A percentile compares a stretch with the other conserved stretches of the same genome.
These are phyloP conservation scores for Pelargonium myrrhifolium DNA, from an alignment of 441 rosid genomes.

Conservation along the genomic window DNA sequence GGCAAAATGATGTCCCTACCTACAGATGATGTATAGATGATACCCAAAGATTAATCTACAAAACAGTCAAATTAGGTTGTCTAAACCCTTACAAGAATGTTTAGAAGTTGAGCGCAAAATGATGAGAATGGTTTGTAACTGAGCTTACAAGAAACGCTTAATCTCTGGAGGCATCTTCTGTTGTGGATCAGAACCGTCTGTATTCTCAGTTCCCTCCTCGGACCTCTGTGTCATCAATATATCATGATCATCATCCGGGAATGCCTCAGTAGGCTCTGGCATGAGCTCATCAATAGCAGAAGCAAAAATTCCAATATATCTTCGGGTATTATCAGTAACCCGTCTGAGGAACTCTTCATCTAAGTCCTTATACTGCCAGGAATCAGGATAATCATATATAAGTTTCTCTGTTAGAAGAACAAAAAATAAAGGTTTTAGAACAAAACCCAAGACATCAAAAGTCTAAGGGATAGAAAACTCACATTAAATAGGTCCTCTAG, in stretches of 20 bases:
- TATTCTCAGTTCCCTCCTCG: conserved; percentile 50
- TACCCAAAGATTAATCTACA: neutral
- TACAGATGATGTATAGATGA: neutral
- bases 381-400: conserved; percentile 4
- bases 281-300: conserved; percentile 72
- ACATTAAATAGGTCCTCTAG: conserved; percentile 77
- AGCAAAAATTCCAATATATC: conserved; percentile 68
- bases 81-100: neutral
- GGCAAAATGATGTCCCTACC: neutral
- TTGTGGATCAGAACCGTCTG: conserved; percentile 59
- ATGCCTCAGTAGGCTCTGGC: conserved; percentile 85
- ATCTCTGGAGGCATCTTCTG: conserved; percentile 86
- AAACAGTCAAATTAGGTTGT: neutral
- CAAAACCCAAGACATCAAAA: neutral
- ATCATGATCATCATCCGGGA: conserved; percentile 90
- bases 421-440: conserved; percentile 12
- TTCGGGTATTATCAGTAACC: conserved; percentile 73
- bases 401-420: neutral
- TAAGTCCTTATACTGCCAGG: conserved; percentile 50
- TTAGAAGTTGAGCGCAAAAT: neutral
- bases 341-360: conserved; percentile 68
- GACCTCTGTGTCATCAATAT: conserved; percentile 89
- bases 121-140: conserved; percentile 4
- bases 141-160: conserved; percentile 76
- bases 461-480: conserved; percentile 11